Evolutionary conservation across 768 basidiomycete species (phyloP).

Genomic region (Lactifluus hygrophoroides): DNA sequence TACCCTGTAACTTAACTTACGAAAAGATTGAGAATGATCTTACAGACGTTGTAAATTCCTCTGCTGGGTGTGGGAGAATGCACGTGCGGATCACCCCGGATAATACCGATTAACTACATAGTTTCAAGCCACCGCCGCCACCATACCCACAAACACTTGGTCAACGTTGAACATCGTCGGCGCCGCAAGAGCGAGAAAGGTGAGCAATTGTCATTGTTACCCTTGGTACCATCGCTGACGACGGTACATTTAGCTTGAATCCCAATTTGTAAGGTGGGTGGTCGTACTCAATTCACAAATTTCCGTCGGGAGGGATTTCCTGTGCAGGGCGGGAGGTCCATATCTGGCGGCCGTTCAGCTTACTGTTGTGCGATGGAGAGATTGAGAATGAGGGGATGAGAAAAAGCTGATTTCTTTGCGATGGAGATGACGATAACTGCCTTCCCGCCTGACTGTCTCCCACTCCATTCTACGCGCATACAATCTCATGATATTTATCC

Average conservation of each 20-base stretch:
- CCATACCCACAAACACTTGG: neutral
- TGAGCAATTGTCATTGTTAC: neutral
- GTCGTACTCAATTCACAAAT: neutral
- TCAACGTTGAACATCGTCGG: neutral
- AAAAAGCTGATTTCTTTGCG: too few species aligned
- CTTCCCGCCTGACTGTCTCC: too few species aligned
- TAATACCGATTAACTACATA: conserved; percentile 6
- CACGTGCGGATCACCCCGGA: neutral
- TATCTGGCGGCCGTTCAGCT: neutral
- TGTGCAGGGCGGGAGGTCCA: neutral
- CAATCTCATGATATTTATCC: too few species aligned
- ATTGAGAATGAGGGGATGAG: neutral
- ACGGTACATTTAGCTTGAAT: neutral
- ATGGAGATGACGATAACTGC: too few species aligned
- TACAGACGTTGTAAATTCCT: too few species aligned
- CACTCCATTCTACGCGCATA: too few species aligned
- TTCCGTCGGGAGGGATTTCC: neutral
- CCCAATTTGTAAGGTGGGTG: conserved; percentile 1
- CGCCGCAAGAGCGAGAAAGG: conserved; percentile 7
- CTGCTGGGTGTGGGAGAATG: too few species aligned
- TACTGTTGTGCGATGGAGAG: neutral
- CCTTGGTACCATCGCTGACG: neutral
- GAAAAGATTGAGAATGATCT: too few species aligned
- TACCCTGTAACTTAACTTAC: too few species aligned
- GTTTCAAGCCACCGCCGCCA: conserved; percentile 15